Base-by-base conservation (phyloP, 2,329 filamentous ascomycete genomes). In the Fusarium heterosporum region DNA sequence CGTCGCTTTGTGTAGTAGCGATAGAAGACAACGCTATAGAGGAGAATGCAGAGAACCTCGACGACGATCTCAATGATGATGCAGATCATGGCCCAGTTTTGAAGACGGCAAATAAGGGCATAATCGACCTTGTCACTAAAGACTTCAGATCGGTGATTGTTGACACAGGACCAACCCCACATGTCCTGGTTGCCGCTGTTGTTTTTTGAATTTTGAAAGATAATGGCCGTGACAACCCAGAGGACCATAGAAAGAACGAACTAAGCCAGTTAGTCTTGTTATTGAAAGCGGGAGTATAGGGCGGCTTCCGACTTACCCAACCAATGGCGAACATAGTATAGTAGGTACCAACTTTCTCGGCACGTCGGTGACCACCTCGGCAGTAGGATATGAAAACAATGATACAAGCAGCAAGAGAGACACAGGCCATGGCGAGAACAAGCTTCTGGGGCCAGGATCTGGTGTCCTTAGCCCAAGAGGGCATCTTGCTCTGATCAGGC, bases 151-250 rank as follows among this genome's bases (percentile, higher is more conserved):
- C 95, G 89, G 68, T 90, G 88, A 78, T 97, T 98, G 74, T 97
- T 87, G 57, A 94, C 90, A 78, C 96, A 99, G n/a, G 93, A 89
- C 96, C 96, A 99, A 61, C 95, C 94, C 96, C 96, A 99, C 79
- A 99, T 87, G 78, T 99, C 96, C 79, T 97, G 89, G 74, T 91
- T 92, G 68, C 87, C 82, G 75, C 76, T 74, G 75, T 86, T 91
- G 73, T 88, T 86, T 77, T 90, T 91, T 57, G 89, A 88, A 73
- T 91, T 87, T 77, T 98, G 93, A 73, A 97, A 87, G 56, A 97
- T 81, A 59, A 90, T 93, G 38, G 94, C 94, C 30, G 93, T 93
- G 32, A 96, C 83, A 54, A 90, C 89, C 96, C 96, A 99, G 84
- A 99, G 92, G 74, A 96, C 81, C 78, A 97, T 90, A 77, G 91